Evolutionary conservation across 306 rosid species (phyloP).

Genomic region (Pyrus betulifolia): DNA sequence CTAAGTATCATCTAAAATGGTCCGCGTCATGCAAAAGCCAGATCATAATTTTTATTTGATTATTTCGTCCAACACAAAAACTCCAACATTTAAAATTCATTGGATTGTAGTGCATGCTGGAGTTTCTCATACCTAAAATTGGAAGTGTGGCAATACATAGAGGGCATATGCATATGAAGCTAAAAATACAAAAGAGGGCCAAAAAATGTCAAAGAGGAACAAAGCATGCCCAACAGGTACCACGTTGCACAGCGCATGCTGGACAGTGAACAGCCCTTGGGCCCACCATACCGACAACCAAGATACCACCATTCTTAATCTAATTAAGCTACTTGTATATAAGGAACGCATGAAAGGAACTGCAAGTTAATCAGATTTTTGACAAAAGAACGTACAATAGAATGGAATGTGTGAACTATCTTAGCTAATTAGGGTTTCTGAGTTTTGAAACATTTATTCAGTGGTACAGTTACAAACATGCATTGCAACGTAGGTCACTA

Average conservation of each 20-base stretch:
- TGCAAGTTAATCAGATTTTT: not conserved
- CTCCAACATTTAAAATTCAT: not conserved
- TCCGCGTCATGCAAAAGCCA: not conserved
- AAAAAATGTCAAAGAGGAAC: slow-evolving; percentile 18
- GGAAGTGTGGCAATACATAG: not conserved
- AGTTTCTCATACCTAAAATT: not conserved
- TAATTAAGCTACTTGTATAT: not conserved
- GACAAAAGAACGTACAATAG: too few relatives aligned
- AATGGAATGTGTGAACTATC: not conserved
- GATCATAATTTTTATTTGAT: not conserved
- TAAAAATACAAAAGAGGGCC: slow-evolving; percentile 19
- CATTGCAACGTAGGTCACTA: not conserved
- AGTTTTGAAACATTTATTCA: too few relatives aligned
- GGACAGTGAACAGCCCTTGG: slow-evolving; percentile 51
- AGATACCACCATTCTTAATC: not conserved
- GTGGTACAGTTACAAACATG: not conserved
- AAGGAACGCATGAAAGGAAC: not conserved
- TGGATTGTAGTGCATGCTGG: not conserved
- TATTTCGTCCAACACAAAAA: not conserved
- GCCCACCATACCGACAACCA: slow-evolving; percentile 54
- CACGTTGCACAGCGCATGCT: slow-evolving; percentile 71
- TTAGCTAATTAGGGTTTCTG: too few relatives aligned
- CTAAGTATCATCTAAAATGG: not conserved
- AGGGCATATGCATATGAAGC: slow-evolving; percentile 5
- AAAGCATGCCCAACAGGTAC: slow-evolving; percentile 68